Percentiles rank a stretch among this genome's conserved stretches.
Evolutionary conservation across 1,284 basidiomycete species (phyloP).

Genomic region (Cutaneotrichosporon dermatis): DNA sequence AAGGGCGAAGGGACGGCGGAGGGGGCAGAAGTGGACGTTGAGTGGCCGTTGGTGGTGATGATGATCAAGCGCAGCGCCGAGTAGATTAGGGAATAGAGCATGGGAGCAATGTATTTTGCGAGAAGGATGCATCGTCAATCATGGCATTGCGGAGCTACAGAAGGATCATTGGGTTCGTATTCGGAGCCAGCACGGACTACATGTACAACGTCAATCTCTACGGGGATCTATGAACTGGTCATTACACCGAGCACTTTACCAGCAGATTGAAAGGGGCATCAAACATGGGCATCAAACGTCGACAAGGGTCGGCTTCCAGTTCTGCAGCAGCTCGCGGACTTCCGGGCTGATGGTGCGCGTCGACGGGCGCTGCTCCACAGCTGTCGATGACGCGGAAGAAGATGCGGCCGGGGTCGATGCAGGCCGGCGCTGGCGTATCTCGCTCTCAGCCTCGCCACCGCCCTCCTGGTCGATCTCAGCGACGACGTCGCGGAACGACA

Average conservation of each 20-base stretch:
- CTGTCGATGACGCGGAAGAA: background rate
- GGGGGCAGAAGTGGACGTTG: constrained; percentile 53
- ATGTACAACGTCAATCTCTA: constrained; percentile 1
- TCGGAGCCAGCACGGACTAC: background rate
- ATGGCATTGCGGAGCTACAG: too few species aligned
- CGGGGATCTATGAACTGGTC: too few species aligned
- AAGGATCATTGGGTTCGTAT: background rate
- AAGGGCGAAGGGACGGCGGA: constrained; percentile 39
- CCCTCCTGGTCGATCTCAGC: constrained; percentile 66
- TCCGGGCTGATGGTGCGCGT: constrained; percentile 11
- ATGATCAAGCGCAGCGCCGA: constrained; percentile 42
- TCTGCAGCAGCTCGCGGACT: constrained; percentile 16
- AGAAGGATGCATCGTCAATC: too few species aligned
- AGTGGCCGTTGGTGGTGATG: constrained; percentile 68
- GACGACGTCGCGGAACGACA: constrained; percentile 55
- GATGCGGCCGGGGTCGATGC: background rate
- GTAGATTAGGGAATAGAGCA: background rate
- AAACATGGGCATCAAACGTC: too few species aligned
- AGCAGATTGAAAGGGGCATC: too few species aligned
- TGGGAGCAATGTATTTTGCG: background rate
- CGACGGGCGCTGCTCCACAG: background rate
- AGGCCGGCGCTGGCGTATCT: constrained; percentile 1
- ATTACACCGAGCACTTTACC: too few species aligned
- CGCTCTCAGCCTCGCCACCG: background rate
- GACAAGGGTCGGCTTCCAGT: constrained; percentile 9